These are phyloP conservation scores for Scheffersomyces quercinus DNA, from an alignment of 1,139 yeast genomes.

Conservation along the genomic window DNA sequence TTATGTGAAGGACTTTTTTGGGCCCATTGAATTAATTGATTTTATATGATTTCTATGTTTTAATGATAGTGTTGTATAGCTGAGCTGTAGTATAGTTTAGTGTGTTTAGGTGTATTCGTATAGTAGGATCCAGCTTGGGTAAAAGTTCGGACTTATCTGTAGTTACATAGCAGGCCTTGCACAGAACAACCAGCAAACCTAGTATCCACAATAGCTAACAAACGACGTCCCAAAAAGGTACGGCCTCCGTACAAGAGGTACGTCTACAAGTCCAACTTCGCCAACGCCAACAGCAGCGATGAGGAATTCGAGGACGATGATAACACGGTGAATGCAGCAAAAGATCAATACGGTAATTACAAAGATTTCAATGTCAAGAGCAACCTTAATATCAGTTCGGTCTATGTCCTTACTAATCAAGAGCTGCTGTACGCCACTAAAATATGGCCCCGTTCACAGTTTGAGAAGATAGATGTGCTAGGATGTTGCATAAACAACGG, in stretches of 20 bases:
- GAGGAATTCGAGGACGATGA: constrained; percentile 37
- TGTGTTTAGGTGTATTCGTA: too few relatives aligned
- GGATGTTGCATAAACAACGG: constrained; percentile 28
- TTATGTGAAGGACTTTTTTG: too few relatives aligned
- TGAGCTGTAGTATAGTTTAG: too few relatives aligned
- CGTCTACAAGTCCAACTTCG: constrained; percentile 60
- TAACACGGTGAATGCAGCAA: constrained; percentile 11
- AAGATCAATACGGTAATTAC: constrained; percentile 22
- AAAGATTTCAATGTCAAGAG: constrained; percentile 28
- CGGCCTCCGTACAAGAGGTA: constrained; percentile 77
- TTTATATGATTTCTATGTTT: too few relatives aligned
- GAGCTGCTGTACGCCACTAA: constrained; percentile 16
- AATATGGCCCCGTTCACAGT: constrained; percentile 46
- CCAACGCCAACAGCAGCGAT: constrained; percentile 28
- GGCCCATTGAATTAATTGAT: too few relatives aligned
- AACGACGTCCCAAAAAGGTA: constrained; percentile 78
- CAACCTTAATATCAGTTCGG: constrained; percentile 32
- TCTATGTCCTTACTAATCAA: constrained; percentile 35
- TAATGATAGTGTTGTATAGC: too few relatives aligned
- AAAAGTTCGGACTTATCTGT: too few relatives aligned
- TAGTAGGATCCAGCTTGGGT: too few relatives aligned
- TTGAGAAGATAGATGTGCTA: constrained; percentile 49
- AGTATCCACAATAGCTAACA: constrained; percentile 66
- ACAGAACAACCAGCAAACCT: too few relatives aligned
- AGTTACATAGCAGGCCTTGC: too few relatives aligned